phyloP scores from a whole-genome alignment of 306 rosid genomes.

The Fagus sylvatica region DNA sequence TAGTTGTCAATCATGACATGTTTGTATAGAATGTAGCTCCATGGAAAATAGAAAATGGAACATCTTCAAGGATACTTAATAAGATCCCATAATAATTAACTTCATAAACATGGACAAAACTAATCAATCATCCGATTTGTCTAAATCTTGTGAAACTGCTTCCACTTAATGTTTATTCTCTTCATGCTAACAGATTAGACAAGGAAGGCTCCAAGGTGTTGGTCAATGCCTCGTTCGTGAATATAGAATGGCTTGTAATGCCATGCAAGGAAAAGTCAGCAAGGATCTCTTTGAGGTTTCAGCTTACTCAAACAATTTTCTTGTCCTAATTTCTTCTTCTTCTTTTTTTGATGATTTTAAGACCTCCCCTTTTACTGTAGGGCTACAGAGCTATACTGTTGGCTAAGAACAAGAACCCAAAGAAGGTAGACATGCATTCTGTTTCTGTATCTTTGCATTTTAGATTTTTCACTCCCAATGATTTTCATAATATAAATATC shows the following conservation, averaged over 20 bases:
- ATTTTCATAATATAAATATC: background rate
- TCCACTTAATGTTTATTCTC: conserved; percentile 9
- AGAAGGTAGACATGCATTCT: conserved; percentile 61
- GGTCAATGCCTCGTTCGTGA: conserved; percentile 83
- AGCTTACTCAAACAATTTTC: background rate
- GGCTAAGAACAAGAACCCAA: conserved; percentile 87
- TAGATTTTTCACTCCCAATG: background rate
- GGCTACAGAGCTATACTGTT: conserved; percentile 90
- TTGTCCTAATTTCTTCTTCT: conserved; percentile 19
- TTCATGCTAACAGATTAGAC: conserved; percentile 52
- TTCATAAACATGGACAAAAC: background rate
- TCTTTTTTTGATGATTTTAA: conserved; percentile 16
- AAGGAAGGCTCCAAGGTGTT: conserved; percentile 75
- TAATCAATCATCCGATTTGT: background rate
- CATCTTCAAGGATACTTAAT: too few species aligned
- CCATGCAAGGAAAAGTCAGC: conserved; percentile 73
- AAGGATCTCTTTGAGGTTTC: conserved; percentile 81
- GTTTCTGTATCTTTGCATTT: conserved; percentile 1
- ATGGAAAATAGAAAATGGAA: background rate
- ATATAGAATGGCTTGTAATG: conserved; percentile 77
- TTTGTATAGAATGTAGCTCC: too few species aligned
- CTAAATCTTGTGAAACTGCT: background rate
- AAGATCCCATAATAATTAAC: too few species aligned
- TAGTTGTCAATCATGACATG: too few species aligned
- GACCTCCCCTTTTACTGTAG: conserved; percentile 45